phyloP scores from a whole-genome alignment of 257 asterid species.

The Osmanthus fragrans region DNA sequence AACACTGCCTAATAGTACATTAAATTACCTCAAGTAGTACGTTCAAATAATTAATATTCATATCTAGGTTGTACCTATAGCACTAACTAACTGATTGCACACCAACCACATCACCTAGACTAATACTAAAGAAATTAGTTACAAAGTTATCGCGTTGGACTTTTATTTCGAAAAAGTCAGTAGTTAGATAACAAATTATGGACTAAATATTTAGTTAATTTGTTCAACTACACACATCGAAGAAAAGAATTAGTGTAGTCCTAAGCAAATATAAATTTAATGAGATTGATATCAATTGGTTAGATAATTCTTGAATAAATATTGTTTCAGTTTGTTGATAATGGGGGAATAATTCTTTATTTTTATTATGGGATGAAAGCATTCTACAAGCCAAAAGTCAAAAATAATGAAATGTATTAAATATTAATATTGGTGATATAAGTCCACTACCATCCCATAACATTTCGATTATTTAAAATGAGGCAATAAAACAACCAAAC shows the following conservation, averaged over 20 bases:
- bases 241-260: background rate
- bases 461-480: background rate
- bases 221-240: conserved; percentile 48
- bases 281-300: background rate
- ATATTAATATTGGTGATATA: background rate
- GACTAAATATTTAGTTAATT: conserved; percentile 30
- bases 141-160: conserved; percentile 35
- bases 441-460: background rate
- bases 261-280: background rate
- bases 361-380: background rate
- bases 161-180: conserved; percentile 28
- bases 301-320: background rate
- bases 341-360: background rate
- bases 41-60: background rate
- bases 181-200: conserved; percentile 43
- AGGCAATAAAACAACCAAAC: background rate
- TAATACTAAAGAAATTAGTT: conserved; percentile 39
- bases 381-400: background rate
- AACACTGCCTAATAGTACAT: background rate
- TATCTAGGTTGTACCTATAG: background rate
- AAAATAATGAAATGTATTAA: background rate
- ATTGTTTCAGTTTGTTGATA: background rate
- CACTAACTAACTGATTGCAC: conserved; percentile 3
- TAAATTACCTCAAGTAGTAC: background rate
- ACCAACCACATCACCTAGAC: conserved; percentile 37